phyloP scores from a whole-genome alignment of 495 filamentous ascomycete genomes.

The Lasiosphaeria hispida region DNA sequence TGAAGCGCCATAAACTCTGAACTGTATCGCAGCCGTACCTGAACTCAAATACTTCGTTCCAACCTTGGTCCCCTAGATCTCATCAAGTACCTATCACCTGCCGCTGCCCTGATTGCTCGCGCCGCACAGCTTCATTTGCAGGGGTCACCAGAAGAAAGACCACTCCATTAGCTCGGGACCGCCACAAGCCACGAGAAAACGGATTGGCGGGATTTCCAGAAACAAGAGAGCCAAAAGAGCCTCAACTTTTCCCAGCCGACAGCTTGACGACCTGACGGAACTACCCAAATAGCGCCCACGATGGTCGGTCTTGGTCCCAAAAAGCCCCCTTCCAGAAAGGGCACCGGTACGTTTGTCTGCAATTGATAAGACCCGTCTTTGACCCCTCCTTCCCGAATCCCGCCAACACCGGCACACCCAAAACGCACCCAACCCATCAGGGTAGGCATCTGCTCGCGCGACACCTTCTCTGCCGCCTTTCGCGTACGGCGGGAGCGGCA shows the following conservation, averaged over 20 bases:
- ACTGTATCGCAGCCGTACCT: background rate
- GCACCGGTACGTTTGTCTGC: constrained; percentile 41
- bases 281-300: constrained; percentile 31
- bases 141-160: background rate
- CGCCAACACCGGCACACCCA: background rate
- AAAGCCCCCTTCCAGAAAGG: constrained; percentile 71
- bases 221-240: background rate
- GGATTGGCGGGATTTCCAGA: background rate
- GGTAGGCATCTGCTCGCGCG: too few species aligned
- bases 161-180: background rate
- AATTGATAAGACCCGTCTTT: constrained; percentile 1
- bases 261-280: background rate
- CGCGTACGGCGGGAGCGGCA: too few species aligned
- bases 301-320: constrained; percentile 78
- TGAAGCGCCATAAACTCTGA: background rate
- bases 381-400: background rate
- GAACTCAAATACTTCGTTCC: background rate
- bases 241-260: background rate
- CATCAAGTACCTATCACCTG: background rate
- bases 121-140: background rate
- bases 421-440: background rate
- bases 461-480: too few species aligned
- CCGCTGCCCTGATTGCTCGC: too few species aligned
- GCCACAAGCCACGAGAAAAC: constrained; percentile 8
- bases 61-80: too few species aligned